These are phyloP conservation scores for Stemphylium beticola DNA, from an alignment of 2,329 filamentous ascomycete species.

Conservation along the genomic window DNA sequence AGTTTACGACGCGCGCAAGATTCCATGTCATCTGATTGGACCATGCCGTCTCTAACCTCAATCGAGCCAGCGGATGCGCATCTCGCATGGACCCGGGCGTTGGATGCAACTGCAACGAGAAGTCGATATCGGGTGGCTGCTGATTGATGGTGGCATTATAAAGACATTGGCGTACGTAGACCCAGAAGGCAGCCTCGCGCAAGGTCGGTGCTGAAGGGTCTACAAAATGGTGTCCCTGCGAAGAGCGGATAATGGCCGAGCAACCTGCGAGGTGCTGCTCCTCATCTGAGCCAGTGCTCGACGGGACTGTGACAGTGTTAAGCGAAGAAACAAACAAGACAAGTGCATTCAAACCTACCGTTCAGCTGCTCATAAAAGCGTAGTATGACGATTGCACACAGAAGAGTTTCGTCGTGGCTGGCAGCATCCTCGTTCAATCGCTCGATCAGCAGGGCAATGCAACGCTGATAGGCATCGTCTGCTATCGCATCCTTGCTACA, in stretches of 20 bases:
- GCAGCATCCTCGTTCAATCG: constrained; percentile 33
- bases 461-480: constrained; percentile 35
- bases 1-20: constrained; percentile 38
- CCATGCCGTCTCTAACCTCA: constrained; percentile 42
- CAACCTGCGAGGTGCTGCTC: constrained; percentile 40
- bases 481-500: constrained; percentile 26
- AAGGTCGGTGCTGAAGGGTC: constrained; percentile 43
- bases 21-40: constrained; percentile 44
- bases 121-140: constrained; percentile 39
- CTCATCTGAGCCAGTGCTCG: constrained; percentile 36
- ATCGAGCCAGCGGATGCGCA: constrained; percentile 30
- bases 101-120: constrained; percentile 34
- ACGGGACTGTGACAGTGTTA: constrained; percentile 25
- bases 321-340: not conserved
- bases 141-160: constrained; percentile 44
- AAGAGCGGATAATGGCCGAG: constrained; percentile 40
- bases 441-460: constrained; percentile 40
- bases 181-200: constrained; percentile 43
- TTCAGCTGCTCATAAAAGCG: constrained; percentile 43
- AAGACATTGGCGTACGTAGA: constrained; percentile 43
- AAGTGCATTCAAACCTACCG: constrained; percentile 16
- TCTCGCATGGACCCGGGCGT: constrained; percentile 29
- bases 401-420: constrained; percentile 36
- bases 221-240: constrained; percentile 34
- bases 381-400: constrained; percentile 43